phyloP scores from a whole-genome alignment of 1,139 yeast species.

The Saccharomycopsis phalli region DNA sequence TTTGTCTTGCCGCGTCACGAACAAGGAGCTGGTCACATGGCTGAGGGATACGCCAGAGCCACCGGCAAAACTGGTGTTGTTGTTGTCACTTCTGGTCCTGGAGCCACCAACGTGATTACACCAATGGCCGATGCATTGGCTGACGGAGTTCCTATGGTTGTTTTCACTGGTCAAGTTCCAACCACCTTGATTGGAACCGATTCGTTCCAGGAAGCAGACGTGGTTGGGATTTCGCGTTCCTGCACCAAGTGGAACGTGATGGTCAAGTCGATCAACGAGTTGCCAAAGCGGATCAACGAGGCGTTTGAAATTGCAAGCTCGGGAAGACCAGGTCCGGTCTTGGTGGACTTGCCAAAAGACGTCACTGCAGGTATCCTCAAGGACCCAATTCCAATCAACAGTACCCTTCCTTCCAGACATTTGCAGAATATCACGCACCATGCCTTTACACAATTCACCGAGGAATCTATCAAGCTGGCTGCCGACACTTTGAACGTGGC shows the following conservation, averaged over 20 bases:
- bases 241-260: conserved; percentile 99
- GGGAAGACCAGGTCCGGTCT: conserved; percentile 97
- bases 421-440: conserved; percentile 61
- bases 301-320: conserved; percentile 94
- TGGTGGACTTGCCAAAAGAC: conserved; percentile 95
- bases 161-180: conserved; percentile 97
- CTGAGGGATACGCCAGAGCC: conserved; percentile 97
- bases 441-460: conserved; percentile 68
- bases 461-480: conserved; percentile 66
- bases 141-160: conserved; percentile 96
- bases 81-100: conserved; percentile 96
- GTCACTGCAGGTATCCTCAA: conserved; percentile 88
- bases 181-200: conserved; percentile 95
- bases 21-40: conserved; percentile 99
- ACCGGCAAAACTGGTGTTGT: conserved; percentile 98
- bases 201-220: conserved; percentile 98
- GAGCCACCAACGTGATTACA: conserved; percentile 95
- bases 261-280: conserved; percentile 90
- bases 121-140: conserved; percentile 97
- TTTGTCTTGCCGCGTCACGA: conserved; percentile 94
- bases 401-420: conserved; percentile 79
- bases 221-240: conserved; percentile 90
- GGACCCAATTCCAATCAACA: conserved; percentile 76
- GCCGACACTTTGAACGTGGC: conserved; percentile 74
- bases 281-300: conserved; percentile 92